Evolutionary conservation across 257 asterid genomes (phyloP).

Genomic region (Gardenia jasminoides): DNA sequence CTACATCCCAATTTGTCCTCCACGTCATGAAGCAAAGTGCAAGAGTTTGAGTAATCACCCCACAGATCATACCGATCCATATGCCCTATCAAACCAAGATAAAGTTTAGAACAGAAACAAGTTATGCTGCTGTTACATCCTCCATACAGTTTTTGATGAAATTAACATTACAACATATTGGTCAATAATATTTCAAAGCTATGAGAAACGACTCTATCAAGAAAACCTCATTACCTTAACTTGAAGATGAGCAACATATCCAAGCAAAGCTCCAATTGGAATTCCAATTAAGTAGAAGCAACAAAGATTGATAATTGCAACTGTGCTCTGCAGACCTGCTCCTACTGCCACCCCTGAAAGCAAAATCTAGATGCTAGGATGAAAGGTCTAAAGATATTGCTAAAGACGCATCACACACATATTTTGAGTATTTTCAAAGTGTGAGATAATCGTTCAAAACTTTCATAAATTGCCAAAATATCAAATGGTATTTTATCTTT

Average conservation of each 20-base stretch:
- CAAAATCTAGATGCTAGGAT: too few species aligned
- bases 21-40: constrained; percentile 70
- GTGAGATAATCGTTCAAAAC: not conserved
- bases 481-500: not conserved
- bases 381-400: not conserved
- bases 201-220: not conserved
- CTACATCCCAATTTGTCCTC: constrained; percentile 76
- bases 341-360: constrained; percentile 80
- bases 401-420: not conserved
- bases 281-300: constrained; percentile 69
- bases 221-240: constrained; percentile 43
- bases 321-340: constrained; percentile 71
- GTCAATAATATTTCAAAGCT: not conserved
- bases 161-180: not conserved
- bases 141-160: not conserved
- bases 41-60: constrained; percentile 54
- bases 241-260: constrained; percentile 55
- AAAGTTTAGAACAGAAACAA: not conserved
- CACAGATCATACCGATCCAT: constrained; percentile 84
- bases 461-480: not conserved
- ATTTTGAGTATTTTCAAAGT: not conserved
- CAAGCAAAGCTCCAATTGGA: constrained; percentile 65
- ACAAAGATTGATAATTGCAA: constrained; percentile 63
- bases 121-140: not conserved
- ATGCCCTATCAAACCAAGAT: constrained; percentile 54